Conservation (phyloP, 352 stramenopile genomes). For the Thraustotheca clavata region DNA sequence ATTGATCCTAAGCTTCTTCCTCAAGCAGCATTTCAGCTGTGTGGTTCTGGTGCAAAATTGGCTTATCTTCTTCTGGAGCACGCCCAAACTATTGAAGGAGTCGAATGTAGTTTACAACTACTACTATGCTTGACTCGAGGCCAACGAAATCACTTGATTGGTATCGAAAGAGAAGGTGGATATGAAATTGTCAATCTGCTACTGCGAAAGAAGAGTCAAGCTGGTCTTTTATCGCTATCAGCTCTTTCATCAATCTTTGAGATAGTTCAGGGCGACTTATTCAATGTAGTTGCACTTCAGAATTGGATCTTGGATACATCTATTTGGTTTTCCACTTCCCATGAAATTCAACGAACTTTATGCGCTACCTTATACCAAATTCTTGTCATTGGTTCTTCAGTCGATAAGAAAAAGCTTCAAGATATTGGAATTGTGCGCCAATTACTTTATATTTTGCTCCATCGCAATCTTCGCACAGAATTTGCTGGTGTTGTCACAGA, state of each 20-base stretch:
- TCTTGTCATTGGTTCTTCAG: conserved; percentile 39
- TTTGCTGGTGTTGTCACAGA: conserved; percentile 53
- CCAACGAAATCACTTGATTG: conserved; percentile 35
- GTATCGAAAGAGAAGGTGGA: conserved; percentile 62
- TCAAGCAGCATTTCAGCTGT: conserved; percentile 36
- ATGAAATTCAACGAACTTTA: conserved; percentile 35
- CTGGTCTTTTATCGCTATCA: conserved; percentile 47
- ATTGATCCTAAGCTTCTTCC: conserved; percentile 27
- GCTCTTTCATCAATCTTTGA: conserved; percentile 30
- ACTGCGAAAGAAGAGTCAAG: conserved; percentile 44
- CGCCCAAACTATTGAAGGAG: conserved; percentile 29
- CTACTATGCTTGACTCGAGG: conserved; percentile 30
- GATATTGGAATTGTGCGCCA: conserved; percentile 55
- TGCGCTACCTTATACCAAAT: conserved; percentile 61
- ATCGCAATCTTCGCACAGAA: conserved; percentile 36
- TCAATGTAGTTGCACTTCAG: conserved; percentile 37
- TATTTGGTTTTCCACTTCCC: conserved; percentile 44
- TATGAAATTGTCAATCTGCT: conserved; percentile 65
- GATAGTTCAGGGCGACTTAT: conserved; percentile 52
- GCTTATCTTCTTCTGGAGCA: conserved; percentile 44
- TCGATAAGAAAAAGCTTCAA: conserved; percentile 46
- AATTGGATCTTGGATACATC: conserved; percentile 67
- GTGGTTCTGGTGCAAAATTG: conserved; percentile 41
- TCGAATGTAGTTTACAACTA: conserved; percentile 42
- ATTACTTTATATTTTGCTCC: conserved; percentile 58